Evolutionary conservation across 495 filamentous ascomycete species (phyloP).

Genomic region (Staphylotrichum tortipilum): DNA sequence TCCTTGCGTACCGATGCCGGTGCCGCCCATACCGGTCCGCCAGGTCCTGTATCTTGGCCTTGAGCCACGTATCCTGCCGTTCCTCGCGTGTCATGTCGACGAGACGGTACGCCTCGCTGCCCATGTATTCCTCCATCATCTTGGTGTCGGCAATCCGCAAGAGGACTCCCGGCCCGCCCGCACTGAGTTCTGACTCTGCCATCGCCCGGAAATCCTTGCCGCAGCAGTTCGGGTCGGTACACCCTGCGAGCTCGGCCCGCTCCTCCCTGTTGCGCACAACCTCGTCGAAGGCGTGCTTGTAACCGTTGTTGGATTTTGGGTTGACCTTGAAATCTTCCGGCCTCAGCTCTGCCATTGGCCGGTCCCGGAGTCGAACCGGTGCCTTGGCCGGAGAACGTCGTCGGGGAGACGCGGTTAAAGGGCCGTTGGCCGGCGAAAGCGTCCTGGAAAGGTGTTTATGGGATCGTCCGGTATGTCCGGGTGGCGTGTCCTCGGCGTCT

Average conservation of each 20-base stretch:
- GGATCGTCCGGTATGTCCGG: not conserved
- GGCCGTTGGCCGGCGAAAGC: not conserved
- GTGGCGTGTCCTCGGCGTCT: not conserved
- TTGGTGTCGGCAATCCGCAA: slow-evolving; percentile 37
- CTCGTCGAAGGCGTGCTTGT: slow-evolving; percentile 64
- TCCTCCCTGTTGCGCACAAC: slow-evolving; percentile 65
- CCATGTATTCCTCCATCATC: slow-evolving; percentile 60
- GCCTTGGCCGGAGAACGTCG: not conserved
- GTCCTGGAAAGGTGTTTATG: not conserved
- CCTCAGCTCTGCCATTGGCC: slow-evolving; percentile 43
- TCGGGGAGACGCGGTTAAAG: not conserved
- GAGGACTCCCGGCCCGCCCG: slow-evolving; percentile 20
- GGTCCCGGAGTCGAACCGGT: slow-evolving; percentile 42
- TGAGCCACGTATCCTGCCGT: slow-evolving; percentile 49
- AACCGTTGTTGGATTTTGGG: slow-evolving; percentile 59
- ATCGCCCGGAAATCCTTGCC: slow-evolving; percentile 62
- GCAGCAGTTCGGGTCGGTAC: slow-evolving; percentile 68
- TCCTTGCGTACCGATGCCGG: slow-evolving; percentile 60
- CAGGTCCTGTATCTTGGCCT: slow-evolving; percentile 58
- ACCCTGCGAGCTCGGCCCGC: slow-evolving; percentile 71
- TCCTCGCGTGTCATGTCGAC: slow-evolving; percentile 41
- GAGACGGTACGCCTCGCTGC: slow-evolving; percentile 44
- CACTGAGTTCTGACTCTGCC: slow-evolving; percentile 39
- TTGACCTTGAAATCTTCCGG: slow-evolving; percentile 80
- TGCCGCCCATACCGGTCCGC: slow-evolving; percentile 70